Percentiles rank a stretch among this genome's conserved stretches.
phyloP scores from a whole-genome alignment of 108 stramenopile species.

The Cyclotella sp. region DNA sequence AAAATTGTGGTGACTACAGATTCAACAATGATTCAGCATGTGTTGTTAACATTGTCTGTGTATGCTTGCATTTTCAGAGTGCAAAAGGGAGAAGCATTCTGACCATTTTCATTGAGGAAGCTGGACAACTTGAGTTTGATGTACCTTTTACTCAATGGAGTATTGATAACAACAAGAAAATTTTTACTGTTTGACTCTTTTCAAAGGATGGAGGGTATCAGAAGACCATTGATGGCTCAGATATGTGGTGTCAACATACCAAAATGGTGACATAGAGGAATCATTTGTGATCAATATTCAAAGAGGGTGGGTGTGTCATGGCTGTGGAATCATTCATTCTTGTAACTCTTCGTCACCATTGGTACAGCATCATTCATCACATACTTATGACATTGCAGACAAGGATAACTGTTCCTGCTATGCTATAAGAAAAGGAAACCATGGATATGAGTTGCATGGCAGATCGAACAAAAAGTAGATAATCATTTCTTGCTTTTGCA shows the following conservation, averaged over 20 bases:
- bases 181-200: conserved; percentile 69
- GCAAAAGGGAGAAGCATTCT: too few species aligned
- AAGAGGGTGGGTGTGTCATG: neutral
- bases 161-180: conserved; percentile 46
- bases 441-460: conserved; percentile 87
- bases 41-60: too few species aligned
- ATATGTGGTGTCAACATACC: conserved; percentile 71
- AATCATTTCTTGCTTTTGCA: conserved; percentile 72
- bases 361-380: conserved; percentile 42
- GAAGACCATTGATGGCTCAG: conserved; percentile 53
- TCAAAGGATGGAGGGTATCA: conserved; percentile 80
- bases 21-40: too few species aligned
- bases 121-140: conserved; percentile 59
- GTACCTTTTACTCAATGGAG: conserved; percentile 64
- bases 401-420: conserved; percentile 54
- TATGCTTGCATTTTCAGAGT: too few species aligned
- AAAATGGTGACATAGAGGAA: conserved; percentile 67
- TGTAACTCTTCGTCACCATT: conserved; percentile 27
- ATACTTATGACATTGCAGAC: conserved; percentile 11
- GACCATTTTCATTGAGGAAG: conserved; percentile 47
- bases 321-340: conserved; percentile 32
- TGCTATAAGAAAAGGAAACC: conserved; percentile 76
- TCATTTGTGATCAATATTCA: conserved; percentile 6
- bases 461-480: conserved; percentile 79
- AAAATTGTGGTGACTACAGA: too few species aligned